Evolutionary conservation across 1,284 basidiomycete genomes (phyloP), one percentile per base, ranked within the genome.

Genomic region (Tetrapyrgos nigripes): DNA sequence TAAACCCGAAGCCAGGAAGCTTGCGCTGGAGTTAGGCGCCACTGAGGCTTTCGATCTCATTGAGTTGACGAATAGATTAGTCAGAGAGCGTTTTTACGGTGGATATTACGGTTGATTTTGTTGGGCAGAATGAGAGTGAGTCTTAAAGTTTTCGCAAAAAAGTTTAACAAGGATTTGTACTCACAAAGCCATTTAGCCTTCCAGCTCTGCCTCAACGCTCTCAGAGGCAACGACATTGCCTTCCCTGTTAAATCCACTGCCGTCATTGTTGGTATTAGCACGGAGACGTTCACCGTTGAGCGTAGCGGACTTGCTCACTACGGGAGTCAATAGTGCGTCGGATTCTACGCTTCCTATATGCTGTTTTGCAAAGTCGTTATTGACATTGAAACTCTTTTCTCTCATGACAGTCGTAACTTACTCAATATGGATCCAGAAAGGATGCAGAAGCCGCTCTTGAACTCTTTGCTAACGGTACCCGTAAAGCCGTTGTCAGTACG

Each of bases 71-170:
- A 59, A 57, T 5, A 58, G 53, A 53, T 62, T 0, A 45, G n/a
- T n/a, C n/a, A n/a, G n/a, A 62, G 26, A 61, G 62, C 8, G 63
- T 60, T 24, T 68, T 72, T 61, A 60, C 59, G 1, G 69, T 71
- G 1, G 65, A 70, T 43, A 52, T 61, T 6, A 66, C 66, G 2
- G 63, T 71, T 28, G 71, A 72, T 52, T 71, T 71, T 29, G 64
- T 68, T 3, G 57, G 59, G 24, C 65, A 68, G 28, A 68, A 70
- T 70, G 35, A 31, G 68, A 64, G 9, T 24, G 29, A 26, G 5
- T 8, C 33, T 10, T 10, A 11, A n/a, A n/a, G n/a, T n/a, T n/a
- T n/a, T n/a, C n/a, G n/a, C n/a, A n/a, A n/a, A n/a, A n/a, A n/a
- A n/a, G n/a, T n/a, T n/a, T n/a, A n/a, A n/a, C n/a, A n/a, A n/a